Conservation (phyloP, 768 basidiomycete species). For the Obba rivulosa region DNA sequence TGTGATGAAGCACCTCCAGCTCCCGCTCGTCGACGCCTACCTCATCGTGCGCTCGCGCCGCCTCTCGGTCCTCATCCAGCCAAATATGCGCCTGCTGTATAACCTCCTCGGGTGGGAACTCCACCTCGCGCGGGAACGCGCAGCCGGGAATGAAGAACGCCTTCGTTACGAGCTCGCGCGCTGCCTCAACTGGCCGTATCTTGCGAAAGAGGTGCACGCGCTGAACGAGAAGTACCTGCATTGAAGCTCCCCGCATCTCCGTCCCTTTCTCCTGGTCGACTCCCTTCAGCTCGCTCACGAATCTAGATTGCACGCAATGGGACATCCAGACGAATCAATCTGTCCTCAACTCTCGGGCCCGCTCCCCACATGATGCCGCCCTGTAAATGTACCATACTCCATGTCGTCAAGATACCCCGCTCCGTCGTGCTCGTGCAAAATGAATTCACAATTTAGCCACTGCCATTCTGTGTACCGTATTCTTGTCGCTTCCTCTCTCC, state of each 20-base stretch:
- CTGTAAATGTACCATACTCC: too few species aligned
- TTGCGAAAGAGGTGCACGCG: conserved; percentile 79
- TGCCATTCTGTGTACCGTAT: too few species aligned
- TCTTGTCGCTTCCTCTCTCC: too few species aligned
- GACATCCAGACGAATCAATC: too few species aligned
- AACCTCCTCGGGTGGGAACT: conserved; percentile 95
- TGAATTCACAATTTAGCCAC: too few species aligned
- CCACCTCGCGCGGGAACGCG: conserved; percentile 74
- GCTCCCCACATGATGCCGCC: too few species aligned
- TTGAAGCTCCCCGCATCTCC: conserved; percentile 12
- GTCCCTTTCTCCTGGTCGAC: neutral
- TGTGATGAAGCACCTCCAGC: conserved; percentile 86
- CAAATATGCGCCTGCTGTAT: conserved; percentile 93
- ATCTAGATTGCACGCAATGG: too few species aligned
- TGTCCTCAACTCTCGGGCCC: too few species aligned
- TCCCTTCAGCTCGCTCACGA: neutral
- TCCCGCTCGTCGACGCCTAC: conserved; percentile 91
- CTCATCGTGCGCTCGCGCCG: conserved; percentile 86
- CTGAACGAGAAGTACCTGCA: conserved; percentile 81
- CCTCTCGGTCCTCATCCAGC: conserved; percentile 88
- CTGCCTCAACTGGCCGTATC: conserved; percentile 78
- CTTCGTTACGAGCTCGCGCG: conserved; percentile 52
- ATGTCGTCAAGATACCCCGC: too few species aligned
- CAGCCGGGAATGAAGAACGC: conserved; percentile 35
- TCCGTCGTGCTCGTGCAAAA: too few species aligned